Evolutionary conservation across 116 monocot species (phyloP).

Genomic region (Trichopus zeylanicus): DNA sequence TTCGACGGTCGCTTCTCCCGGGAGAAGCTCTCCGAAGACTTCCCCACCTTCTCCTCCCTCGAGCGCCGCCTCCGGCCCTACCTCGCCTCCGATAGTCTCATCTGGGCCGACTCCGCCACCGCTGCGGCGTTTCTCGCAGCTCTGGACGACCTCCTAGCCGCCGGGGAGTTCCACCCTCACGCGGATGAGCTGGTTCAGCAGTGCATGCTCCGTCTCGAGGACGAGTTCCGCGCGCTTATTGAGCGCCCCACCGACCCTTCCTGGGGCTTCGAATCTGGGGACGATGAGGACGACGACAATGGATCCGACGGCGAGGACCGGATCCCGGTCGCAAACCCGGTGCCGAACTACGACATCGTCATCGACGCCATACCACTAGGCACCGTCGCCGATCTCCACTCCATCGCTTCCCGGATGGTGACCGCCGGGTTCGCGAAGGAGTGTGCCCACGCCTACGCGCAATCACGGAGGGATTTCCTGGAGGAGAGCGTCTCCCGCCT

Average conservation of each 20-base stretch:
- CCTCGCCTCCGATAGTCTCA: constrained; percentile 33
- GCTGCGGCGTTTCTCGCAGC: constrained; percentile 58
- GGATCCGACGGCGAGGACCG: constrained; percentile 23
- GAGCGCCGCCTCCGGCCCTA: constrained; percentile 55
- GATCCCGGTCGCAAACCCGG: constrained; percentile 65
- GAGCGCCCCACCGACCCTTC: constrained; percentile 17
- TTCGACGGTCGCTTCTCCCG: constrained; percentile 73
- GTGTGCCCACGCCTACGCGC: constrained; percentile 48
- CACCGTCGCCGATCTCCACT: constrained; percentile 60
- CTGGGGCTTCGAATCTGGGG: constrained; percentile 32
- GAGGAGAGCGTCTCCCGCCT: constrained; percentile 73
- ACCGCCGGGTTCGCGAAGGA: constrained; percentile 60
- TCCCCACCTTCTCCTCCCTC: constrained; percentile 26
- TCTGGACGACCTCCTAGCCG: constrained; percentile 51
- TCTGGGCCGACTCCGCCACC: constrained; percentile 69
- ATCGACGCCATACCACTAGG: constrained; percentile 83
- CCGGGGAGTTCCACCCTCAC: constrained; percentile 26
- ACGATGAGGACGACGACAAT: constrained; percentile 15
- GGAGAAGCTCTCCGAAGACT: constrained; percentile 50
- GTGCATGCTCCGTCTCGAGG: constrained; percentile 65
- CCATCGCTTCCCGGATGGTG: constrained; percentile 64
- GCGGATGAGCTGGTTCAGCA: constrained; percentile 63
- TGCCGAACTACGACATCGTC: constrained; percentile 60
- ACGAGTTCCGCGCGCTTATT: constrained; percentile 73
- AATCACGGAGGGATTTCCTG: constrained; percentile 50